Evolutionary conservation across 495 filamentous ascomycete genomes (phyloP), one percentile per base, ranked within the genome.

Genomic region (Hypoxylon lenormandii): DNA sequence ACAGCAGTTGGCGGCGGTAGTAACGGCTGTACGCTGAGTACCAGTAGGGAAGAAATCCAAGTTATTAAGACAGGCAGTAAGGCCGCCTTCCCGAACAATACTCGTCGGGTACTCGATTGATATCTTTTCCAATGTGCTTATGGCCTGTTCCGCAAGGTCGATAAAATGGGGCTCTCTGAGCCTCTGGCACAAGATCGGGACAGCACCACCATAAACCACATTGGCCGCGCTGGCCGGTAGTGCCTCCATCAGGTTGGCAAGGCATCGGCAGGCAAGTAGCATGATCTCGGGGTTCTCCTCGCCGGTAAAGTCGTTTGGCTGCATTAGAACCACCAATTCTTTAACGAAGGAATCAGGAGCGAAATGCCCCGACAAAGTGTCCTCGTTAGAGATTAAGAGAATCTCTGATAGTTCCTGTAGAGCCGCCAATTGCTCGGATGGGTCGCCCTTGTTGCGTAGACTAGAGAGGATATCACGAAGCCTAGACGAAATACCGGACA

Each of bases 161-260:
- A 99, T 98, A 76, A 92, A 98, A 30, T 93, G 88, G 52, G 97
- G 97, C 74, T 98, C 93, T 54, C 97, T 80, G 43, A 99, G 82
- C 79, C 98, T 99, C 70, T 92, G 87, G 80, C 95, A 97, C 12
- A 99, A 81, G 19, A 98, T 87, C 1, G 96, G 94, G 13, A 99
- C 94, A 46, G 96, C 96, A 40, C 93, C 92, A 13, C 94, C 93
- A 75, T 97, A 98, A 36, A 98, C 96, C 19, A 99, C 93, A 76
- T 94, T 96, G 13, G 93, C 92, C 21, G 93, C 94, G 52, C 95
- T 94, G 15, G 92, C 88, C 19, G 95, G 93, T 19, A 98, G 81
- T 26, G 96, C 96, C 76, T 99, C 96, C 94, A 99, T 99, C 28
- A 99, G 77, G 71, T 99, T 97, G 49, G 96, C 96, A 48, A 99